Conservation (phyloP, 352 stramenopile species). For the Ophiocytium majus region DNA sequence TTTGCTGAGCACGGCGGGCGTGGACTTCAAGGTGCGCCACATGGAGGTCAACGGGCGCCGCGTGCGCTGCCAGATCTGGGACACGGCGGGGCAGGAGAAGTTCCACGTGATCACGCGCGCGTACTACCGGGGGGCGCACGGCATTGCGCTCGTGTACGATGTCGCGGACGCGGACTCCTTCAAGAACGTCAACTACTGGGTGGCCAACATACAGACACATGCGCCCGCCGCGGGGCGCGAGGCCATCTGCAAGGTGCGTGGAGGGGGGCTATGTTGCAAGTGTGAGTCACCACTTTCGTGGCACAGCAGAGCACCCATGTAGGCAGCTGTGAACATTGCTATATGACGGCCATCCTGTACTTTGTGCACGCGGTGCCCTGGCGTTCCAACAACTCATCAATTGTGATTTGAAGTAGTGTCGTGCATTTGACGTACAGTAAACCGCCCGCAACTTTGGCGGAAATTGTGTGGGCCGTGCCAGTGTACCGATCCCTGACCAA, state of each 20-base stretch:
- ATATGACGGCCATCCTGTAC: no score
- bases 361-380: no score
- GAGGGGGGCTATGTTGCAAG: no score
- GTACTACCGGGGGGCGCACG: constrained; percentile 88
- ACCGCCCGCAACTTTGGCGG: no score
- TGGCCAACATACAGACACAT: constrained; percentile 84
- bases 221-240: constrained; percentile 26
- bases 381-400: no score
- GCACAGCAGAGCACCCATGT: no score
- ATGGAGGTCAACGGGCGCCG: constrained; percentile 68
- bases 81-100: constrained; percentile 86
- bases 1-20: constrained; percentile 75
- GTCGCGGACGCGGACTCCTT: constrained; percentile 83
- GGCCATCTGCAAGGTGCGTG: constrained; percentile 10
- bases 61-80: constrained; percentile 84
- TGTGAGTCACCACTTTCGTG: no score
- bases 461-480: no score
- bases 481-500: no score
- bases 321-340: no score
- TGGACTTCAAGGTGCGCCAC: constrained; percentile 79
- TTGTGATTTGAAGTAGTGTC: no score
- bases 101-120: constrained; percentile 88
- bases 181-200: constrained; percentile 90
- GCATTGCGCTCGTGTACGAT: constrained; percentile 88
- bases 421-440: no score